Evolutionary conservation across 2,329 filamentous ascomycete genomes (phyloP), one percentile per base, ranked within the genome.

Genomic region (Phaeosphaeriaceae sp.): DNA sequence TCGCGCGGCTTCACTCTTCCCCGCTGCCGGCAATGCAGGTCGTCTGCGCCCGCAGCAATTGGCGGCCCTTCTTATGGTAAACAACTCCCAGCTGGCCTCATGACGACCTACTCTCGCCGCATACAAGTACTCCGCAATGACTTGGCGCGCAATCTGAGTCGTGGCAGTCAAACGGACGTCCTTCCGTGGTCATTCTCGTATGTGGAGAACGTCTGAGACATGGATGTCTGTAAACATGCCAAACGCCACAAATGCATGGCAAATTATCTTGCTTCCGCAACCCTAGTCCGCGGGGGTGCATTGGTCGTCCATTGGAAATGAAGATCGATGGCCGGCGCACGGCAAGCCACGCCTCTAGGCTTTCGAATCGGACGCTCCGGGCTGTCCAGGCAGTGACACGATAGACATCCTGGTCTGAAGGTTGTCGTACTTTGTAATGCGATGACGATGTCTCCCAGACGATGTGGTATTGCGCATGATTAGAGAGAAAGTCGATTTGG

Each of bases 1-100:
- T 54, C 51, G 59, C 52, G 54, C 58, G 59, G 51, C 61, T 61
- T 51, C 46, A 58, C 48, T 15, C 41, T 47, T 55, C 53, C 53
- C 53, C 47, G 40, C 53, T 40, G 48, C 46, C 41, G 53, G 47
- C 53, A 56, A 11, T 56, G 53, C 48, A 56, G 19, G 40, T 56
- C 46, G 45, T 40, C 21, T 56, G 36, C 13, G 48, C 15, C 52
- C 13, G 52, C 46, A 49, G 52, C 52, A 21, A 25, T 20, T 49
- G 33, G 36, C 40, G 11, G 24, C 17, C 7, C 48, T 47, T 15
- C 20, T 46, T 56, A 19, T 25, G 53, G 53, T 31, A 51, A 51
- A 51, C 31, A 56, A 51, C 48, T 56, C 53, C 53, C 45, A 48
- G 31, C 17, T 22, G 17, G 15, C 22, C 24, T 42, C 4, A 24